Percentiles rank a stretch among this genome's conserved stretches.
These are phyloP conservation scores for Schizochytrium sp. DNA, from an alignment of 108 stramenopile genomes.

Conservation along the genomic window DNA sequence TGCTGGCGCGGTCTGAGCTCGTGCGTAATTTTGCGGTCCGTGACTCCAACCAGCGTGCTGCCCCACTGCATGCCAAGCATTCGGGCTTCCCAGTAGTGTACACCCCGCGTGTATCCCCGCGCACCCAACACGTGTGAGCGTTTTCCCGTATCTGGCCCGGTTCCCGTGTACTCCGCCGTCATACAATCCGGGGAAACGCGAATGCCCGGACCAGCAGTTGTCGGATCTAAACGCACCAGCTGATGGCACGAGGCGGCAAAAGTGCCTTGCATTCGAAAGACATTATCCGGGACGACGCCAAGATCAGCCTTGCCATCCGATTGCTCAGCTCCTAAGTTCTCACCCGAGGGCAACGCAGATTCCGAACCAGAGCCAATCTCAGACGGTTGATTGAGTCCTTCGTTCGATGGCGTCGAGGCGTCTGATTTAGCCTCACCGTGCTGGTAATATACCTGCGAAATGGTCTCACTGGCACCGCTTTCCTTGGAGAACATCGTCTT, in stretches of 20 bases:
- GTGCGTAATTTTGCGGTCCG: not conserved
- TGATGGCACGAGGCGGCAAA: not conserved
- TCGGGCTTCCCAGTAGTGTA: slow-evolving; percentile 41
- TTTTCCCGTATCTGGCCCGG: not conserved
- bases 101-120: slow-evolving; percentile 26
- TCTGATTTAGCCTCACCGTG: too few species aligned
- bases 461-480: not conserved
- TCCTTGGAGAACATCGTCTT: not conserved
- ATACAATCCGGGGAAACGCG: not conserved
- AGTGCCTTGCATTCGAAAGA: not conserved
- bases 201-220: not conserved
- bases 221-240: not conserved
- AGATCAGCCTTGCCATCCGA: too few species aligned
- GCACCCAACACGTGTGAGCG: slow-evolving; percentile 17
- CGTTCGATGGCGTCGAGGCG: too few species aligned
- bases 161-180: not conserved
- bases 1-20: not conserved
- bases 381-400: too few species aligned
- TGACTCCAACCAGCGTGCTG: not conserved
- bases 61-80: slow-evolving; percentile 10
- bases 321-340: too few species aligned
- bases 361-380: too few species aligned
- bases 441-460: too few species aligned
- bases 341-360: too few species aligned
- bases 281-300: not conserved